Percentiles rank a stretch among this genome's conserved stretches.
Evolutionary conservation across 2,329 filamentous ascomycete species (phyloP).

Genomic region (Nothopassalora personata): DNA sequence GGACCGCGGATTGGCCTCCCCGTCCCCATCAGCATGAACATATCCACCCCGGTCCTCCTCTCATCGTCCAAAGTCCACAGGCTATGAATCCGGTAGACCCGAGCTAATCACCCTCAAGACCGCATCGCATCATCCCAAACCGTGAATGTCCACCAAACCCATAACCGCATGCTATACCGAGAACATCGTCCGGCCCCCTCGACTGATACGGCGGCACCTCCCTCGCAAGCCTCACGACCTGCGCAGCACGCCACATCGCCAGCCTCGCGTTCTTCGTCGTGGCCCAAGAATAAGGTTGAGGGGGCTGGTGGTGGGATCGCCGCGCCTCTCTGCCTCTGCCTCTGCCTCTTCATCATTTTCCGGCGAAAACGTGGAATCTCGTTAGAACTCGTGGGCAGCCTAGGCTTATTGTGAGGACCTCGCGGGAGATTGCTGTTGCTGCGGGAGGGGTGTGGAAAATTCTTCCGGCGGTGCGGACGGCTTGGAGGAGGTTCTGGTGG

Average conservation of each 20-base stretch:
- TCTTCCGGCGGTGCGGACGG: neutral
- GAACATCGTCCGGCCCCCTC: conserved; percentile 15
- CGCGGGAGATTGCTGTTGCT: conserved; percentile 5
- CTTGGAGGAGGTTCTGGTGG: conserved; percentile 16
- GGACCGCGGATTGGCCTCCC: conserved; percentile 15
- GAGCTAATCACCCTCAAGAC: conserved; percentile 4
- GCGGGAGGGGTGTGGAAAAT: neutral
- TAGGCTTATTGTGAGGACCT: conserved; percentile 21
- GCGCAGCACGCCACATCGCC: conserved; percentile 19
- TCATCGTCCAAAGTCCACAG: conserved; percentile 16
- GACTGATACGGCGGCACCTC: conserved; percentile 15
- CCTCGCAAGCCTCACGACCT: conserved; percentile 12
- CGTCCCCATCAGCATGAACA: conserved; percentile 10
- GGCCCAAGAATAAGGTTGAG: conserved; percentile 15
- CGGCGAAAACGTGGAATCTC: conserved; percentile 17
- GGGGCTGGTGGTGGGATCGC: conserved; percentile 17
- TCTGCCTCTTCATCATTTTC: conserved; percentile 19
- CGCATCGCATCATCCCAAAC: conserved; percentile 17
- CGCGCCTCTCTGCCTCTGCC: conserved; percentile 18
- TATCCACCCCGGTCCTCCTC: conserved; percentile 3
- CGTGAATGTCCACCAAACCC: conserved; percentile 20
- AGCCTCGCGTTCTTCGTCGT: conserved; percentile 14
- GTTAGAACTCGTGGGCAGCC: conserved; percentile 16
- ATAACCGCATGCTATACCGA: conserved; percentile 17
- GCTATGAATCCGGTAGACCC: neutral